Percentiles rank a stretch among this genome's conserved stretches.
These are phyloP conservation scores for Lyophyllum shimeji DNA, from an alignment of 768 basidiomycete genomes.

Conservation along the genomic window DNA sequence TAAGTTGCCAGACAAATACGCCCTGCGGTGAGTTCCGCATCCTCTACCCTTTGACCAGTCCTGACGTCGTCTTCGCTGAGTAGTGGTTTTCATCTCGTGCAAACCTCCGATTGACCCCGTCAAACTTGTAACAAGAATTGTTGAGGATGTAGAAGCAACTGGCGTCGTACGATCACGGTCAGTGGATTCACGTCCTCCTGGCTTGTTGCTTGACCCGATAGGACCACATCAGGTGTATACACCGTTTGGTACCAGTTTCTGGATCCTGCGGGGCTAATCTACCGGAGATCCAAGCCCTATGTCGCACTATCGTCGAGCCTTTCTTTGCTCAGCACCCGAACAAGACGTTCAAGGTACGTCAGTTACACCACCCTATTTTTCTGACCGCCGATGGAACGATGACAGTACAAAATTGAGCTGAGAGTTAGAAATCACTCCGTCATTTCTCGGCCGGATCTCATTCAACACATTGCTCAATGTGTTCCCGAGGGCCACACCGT, in stretches of 20 bases:
- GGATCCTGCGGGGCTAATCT: constrained; percentile 67
- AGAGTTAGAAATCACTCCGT: constrained; percentile 77
- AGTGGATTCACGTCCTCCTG: not conserved
- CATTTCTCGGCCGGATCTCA: constrained; percentile 54
- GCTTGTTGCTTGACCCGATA: not conserved
- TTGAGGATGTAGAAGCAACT: constrained; percentile 60
- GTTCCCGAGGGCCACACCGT: constrained; percentile 70
- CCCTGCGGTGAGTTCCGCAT: constrained; percentile 55
- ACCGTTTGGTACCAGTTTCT: constrained; percentile 72
- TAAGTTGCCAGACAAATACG: constrained; percentile 77
- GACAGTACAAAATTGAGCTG: constrained; percentile 80
- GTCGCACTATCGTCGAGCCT: constrained; percentile 48
- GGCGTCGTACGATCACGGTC: constrained; percentile 70
- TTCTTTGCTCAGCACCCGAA: constrained; percentile 50
- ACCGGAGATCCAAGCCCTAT: constrained; percentile 66
- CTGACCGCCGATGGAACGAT: not conserved
- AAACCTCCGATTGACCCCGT: constrained; percentile 78
- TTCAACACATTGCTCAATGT: constrained; percentile 68
- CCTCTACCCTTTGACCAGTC: not conserved
- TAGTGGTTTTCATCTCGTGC: constrained; percentile 85
- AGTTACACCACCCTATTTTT: not conserved
- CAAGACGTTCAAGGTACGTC: constrained; percentile 47
- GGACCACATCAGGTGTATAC: constrained; percentile 49
- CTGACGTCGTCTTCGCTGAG: constrained; percentile 33
- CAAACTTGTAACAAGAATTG: constrained; percentile 59